Evolutionary conservation across 2,329 filamentous ascomycete genomes (phyloP).

Genomic region (Arthrobotrys sphaeroides): DNA sequence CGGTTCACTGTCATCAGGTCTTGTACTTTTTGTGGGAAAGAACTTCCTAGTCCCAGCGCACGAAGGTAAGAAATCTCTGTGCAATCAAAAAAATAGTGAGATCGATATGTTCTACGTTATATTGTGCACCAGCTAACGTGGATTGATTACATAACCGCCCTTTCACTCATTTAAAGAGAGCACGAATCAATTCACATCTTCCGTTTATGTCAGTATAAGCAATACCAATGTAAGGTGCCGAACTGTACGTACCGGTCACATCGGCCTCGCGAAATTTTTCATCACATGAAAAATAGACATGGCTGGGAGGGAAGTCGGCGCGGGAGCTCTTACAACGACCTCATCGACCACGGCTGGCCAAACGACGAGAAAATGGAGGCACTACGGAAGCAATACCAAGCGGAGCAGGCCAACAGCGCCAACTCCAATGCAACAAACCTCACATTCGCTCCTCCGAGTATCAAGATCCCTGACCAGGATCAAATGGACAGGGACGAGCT

Average conservation of each 20-base stretch:
- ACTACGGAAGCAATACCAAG: conserved; percentile 15
- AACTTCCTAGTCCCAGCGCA: conserved; percentile 45
- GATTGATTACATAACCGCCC: no score
- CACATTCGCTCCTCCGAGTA: neutral
- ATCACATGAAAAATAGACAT: conserved; percentile 45
- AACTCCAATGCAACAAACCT: conserved; percentile 11
- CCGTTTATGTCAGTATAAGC: conserved; percentile 27
- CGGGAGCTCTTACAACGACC: neutral
- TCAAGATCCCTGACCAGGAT: conserved; percentile 19
- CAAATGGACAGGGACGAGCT: conserved; percentile 36
- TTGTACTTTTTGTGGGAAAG: conserved; percentile 43
- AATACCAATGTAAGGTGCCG: conserved; percentile 39
- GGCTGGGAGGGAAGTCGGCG: neutral
- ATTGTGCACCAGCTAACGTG: no score
- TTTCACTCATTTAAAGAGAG: conserved; percentile 33
- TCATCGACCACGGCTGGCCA: conserved; percentile 32
- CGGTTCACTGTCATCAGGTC: neutral
- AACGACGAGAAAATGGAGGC: conserved; percentile 29
- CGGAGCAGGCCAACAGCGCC: neutral
- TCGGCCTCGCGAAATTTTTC: conserved; percentile 36
- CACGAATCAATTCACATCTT: conserved; percentile 42
- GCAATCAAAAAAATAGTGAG: neutral
- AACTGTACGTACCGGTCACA: conserved; percentile 29
- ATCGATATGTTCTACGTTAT: no score
- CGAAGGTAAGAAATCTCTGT: conserved; percentile 22